Evolutionary conservation across 495 filamentous ascomycete species (phyloP), one percentile per base, ranked within the genome.

Genomic region (Aspergillus affinis): DNA sequence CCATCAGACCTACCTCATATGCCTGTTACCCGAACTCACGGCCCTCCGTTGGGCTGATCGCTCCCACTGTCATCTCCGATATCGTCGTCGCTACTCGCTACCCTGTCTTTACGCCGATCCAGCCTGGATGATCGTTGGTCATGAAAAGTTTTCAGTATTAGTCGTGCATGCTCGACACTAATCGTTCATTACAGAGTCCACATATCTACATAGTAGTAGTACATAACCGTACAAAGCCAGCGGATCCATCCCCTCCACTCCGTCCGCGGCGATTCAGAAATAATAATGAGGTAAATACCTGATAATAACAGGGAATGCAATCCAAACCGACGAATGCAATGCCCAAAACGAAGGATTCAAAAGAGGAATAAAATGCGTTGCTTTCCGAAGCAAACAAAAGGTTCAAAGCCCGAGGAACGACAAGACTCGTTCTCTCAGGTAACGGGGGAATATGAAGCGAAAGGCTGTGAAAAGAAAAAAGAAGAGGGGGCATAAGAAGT

Each of bases 161-260:
- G 10, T 49, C 62, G 51, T 21, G 49, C 48, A 58, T 27, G 51
- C 41, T 49, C 12, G 29, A 54, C 49, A 20, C 48, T 55, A 48
- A 30, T 60, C 58, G 51, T 55, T 60, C 58, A 55, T 60, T 60
- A 67, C 51, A 60, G 56, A 29, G 60, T 62, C 61, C 59, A 59
- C 48, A 61, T 67, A 64, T 67, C 62, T 64, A 67, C 65, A 62
- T 64, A 32, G 30, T 32, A n/a, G 50, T 29, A 30, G 60, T 67
- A 55, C 61, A 67, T 67, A 51, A 52, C 36, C 58, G 54, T 61
- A 60, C 48, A 64, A 49, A 60, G 36, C 59, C 46, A 29, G 29
- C 21, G 36, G 55, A 48, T 48, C 50, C 47, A 51, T 26, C 41
- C 53, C 55, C 29, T 55, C 53, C 47, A 1, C 29, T 29, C 47